phyloP scores from a whole-genome alignment of 495 filamentous ascomycete genomes.

The Gamarada debralockiae region DNA sequence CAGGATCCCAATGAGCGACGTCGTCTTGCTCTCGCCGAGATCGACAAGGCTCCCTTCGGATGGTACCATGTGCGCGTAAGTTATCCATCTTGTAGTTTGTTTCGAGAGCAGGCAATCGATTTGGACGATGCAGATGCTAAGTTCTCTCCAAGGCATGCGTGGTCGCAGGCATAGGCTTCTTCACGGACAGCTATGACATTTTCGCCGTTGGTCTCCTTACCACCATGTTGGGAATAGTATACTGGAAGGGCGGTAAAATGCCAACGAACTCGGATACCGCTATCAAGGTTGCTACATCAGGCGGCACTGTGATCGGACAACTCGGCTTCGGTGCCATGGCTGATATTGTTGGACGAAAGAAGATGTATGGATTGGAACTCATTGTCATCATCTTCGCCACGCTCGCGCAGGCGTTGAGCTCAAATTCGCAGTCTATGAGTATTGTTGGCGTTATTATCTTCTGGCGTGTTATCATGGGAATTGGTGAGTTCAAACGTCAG shows the following conservation, averaged over 20 bases:
- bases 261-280: constrained; percentile 67
- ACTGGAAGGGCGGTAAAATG: constrained; percentile 54
- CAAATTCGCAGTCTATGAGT: constrained; percentile 61
- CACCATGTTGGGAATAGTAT: constrained; percentile 71
- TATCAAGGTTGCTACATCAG: constrained; percentile 86
- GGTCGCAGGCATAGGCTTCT: constrained; percentile 83
- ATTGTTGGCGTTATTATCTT: constrained; percentile 79
- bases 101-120: constrained; percentile 1
- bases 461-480: constrained; percentile 80
- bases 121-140: constrained; percentile 56
- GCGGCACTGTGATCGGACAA: constrained; percentile 82
- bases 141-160: constrained; percentile 44
- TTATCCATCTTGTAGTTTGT: constrained; percentile 21
- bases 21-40: constrained; percentile 69
- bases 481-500: background rate
- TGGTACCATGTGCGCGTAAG: constrained; percentile 55
- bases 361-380: constrained; percentile 84
- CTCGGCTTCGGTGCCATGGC: constrained; percentile 77
- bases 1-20: constrained; percentile 71
- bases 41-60: constrained; percentile 61
- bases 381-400: constrained; percentile 87
- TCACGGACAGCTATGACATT: constrained; percentile 77
- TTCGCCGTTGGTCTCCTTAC: constrained; percentile 74
- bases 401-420: constrained; percentile 69
- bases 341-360: constrained; percentile 69